phyloP scores from a whole-genome alignment of 768 basidiomycete genomes.

The Trametes cinnabarina region DNA sequence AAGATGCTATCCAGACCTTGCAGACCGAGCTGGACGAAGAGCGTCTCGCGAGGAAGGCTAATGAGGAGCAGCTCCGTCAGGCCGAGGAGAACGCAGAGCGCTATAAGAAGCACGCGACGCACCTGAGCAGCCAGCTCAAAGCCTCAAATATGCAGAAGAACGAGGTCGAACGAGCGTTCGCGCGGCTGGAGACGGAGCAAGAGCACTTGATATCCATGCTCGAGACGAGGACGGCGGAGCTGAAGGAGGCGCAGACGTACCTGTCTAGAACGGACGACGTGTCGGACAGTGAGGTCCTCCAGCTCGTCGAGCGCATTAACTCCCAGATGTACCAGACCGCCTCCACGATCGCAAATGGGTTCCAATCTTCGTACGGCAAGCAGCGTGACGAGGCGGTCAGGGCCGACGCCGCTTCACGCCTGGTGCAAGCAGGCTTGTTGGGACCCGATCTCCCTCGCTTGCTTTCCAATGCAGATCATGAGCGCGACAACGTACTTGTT shows the following conservation, averaged over 20 bases:
- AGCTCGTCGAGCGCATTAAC: constrained; percentile 44
- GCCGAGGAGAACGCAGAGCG: too few relatives aligned
- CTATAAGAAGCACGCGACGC: too few relatives aligned
- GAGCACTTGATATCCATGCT: constrained; percentile 15
- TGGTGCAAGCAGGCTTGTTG: background rate
- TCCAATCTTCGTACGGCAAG: constrained; percentile 23
- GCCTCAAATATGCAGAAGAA: background rate
- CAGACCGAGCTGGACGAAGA: too few relatives aligned
- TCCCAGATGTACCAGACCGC: constrained; percentile 50
- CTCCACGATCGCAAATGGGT: constrained; percentile 45
- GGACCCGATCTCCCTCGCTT: background rate
- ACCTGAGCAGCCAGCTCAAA: too few relatives aligned
- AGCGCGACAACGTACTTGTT: background rate
- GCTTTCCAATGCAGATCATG: background rate
- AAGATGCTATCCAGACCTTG: too few relatives aligned
- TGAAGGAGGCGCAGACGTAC: constrained; percentile 47
- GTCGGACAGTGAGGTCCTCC: constrained; percentile 46
- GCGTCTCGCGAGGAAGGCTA: too few relatives aligned
- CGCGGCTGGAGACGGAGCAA: background rate
- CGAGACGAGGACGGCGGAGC: constrained; percentile 42
- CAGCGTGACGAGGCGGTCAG: background rate
- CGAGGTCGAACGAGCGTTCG: background rate
- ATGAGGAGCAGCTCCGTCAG: too few relatives aligned
- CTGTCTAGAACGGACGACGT: constrained; percentile 42
- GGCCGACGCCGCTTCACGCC: background rate